A percentile compares a stretch with the other conserved stretches of the same genome.
Evolutionary conservation across 352 stramenopile genomes (phyloP).

Genomic region (Chrysophaeum taylorii): DNA sequence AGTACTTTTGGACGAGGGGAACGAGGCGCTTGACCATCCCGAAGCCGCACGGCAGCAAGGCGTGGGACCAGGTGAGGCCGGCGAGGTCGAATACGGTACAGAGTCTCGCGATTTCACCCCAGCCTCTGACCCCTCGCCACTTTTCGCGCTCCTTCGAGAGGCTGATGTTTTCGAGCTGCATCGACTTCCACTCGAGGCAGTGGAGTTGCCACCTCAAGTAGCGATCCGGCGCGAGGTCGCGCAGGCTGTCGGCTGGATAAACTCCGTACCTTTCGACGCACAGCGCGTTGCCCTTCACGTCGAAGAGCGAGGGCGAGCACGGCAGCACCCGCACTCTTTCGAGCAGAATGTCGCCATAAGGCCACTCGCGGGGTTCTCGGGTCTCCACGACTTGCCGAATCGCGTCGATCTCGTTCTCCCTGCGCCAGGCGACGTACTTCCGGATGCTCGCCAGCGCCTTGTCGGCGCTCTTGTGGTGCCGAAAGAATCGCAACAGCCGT

Average conservation of each 20-base stretch:
- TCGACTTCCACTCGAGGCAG: not conserved
- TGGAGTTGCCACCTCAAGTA: not conserved
- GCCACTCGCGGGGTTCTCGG: not conserved
- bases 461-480: not conserved
- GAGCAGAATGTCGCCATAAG: not conserved
- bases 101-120: not conserved
- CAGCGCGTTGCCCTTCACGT: constrained; percentile 8
- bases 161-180: not conserved
- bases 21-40: not conserved
- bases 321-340: not conserved
- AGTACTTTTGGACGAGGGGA: not conserved
- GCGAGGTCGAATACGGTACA: constrained; percentile 7
- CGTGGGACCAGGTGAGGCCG: not conserved
- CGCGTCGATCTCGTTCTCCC: not conserved
- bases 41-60: not conserved
- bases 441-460: not conserved
- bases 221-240: not conserved
- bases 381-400: not conserved
- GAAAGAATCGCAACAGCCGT: not conserved
- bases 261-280: constrained; percentile 3
- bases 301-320: not conserved
- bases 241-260: not conserved
- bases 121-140: not conserved
- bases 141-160: not conserved
- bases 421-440: not conserved